These are phyloP conservation scores for Nymphaea thermarum DNA, from an alignment of 164 flowering plant species.

Conservation along the genomic window DNA sequence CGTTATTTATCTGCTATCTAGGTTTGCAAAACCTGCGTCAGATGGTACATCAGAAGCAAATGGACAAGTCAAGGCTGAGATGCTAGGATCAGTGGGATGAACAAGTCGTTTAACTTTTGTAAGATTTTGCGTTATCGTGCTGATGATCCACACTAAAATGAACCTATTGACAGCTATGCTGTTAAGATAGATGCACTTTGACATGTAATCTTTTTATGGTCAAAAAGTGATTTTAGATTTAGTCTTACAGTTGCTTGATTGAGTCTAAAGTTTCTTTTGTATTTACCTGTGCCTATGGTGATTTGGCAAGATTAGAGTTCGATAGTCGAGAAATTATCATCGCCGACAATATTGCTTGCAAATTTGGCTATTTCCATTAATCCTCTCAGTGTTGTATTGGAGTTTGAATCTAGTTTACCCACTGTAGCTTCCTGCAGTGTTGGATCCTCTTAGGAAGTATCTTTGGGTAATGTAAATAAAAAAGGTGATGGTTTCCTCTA, in stretches of 20 bases:
- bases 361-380: too few relatives aligned
- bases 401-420: too few relatives aligned
- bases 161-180: neutral
- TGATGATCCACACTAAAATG: neutral
- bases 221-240: neutral
- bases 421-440: too few relatives aligned
- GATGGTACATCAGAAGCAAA: conserved; percentile 25
- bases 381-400: too few relatives aligned
- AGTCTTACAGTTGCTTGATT: neutral
- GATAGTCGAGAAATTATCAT: too few relatives aligned
- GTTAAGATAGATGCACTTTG: neutral
- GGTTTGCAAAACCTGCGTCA: conserved; percentile 33
- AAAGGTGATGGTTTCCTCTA: too few relatives aligned
- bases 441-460: too few relatives aligned
- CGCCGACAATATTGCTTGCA: too few relatives aligned
- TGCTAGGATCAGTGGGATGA: conserved; percentile 12
- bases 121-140: neutral
- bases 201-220: neutral
- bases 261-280: too few relatives aligned
- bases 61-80: conserved; percentile 26
- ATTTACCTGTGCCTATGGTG: neutral
- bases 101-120: neutral
- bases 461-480: too few relatives aligned
- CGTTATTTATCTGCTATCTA: conserved; percentile 9
- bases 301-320: neutral